Conservation (phyloP, 176 grass and related monocot species). For the Aegilops speltoides region DNA sequence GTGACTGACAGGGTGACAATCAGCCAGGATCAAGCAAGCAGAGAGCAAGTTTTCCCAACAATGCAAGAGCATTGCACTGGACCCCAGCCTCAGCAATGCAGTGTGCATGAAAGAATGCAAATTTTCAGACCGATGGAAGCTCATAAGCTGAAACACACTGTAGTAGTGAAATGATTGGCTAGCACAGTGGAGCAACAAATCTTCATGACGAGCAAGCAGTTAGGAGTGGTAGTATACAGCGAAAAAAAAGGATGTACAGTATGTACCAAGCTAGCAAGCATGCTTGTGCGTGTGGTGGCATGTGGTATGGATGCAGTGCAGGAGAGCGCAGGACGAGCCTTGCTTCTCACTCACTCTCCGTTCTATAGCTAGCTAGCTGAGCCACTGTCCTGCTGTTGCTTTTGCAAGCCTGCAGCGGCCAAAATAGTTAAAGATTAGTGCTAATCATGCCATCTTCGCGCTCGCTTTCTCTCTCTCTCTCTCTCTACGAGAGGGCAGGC, state of each 20-base stretch:
- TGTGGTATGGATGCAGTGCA: conserved; percentile 50
- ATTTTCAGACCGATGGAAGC: conserved; percentile 17
- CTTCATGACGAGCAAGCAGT: conserved; percentile 10
- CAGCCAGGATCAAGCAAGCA: conserved; percentile 10
- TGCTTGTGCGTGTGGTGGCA: conserved; percentile 37
- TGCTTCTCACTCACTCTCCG: conserved; percentile 31
- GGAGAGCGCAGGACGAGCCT: conserved; percentile 23
- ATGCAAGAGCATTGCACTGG: neutral
- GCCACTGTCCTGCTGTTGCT: conserved; percentile 19
- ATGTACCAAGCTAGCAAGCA: neutral
- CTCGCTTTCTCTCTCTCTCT: neutral
- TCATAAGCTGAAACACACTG: conserved; percentile 25
- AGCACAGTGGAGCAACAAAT: conserved; percentile 35
- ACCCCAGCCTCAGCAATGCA: neutral
- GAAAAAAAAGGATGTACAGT: too few species aligned
- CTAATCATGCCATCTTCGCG: conserved; percentile 35
- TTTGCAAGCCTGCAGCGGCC: conserved; percentile 31
- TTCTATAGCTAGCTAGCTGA: too few species aligned
- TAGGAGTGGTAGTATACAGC: neutral
- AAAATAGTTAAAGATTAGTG: conserved; percentile 30
- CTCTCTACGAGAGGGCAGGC: neutral
- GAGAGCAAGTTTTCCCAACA: neutral
- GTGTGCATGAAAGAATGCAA: neutral
- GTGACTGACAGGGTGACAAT: conserved; percentile 11
- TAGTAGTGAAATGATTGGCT: conserved; percentile 33